A percentile compares a stretch with the other conserved stretches of the same genome.
Conservation (phyloP, 2,329 filamentous ascomycete genomes). For the Huntiella decipiens region DNA sequence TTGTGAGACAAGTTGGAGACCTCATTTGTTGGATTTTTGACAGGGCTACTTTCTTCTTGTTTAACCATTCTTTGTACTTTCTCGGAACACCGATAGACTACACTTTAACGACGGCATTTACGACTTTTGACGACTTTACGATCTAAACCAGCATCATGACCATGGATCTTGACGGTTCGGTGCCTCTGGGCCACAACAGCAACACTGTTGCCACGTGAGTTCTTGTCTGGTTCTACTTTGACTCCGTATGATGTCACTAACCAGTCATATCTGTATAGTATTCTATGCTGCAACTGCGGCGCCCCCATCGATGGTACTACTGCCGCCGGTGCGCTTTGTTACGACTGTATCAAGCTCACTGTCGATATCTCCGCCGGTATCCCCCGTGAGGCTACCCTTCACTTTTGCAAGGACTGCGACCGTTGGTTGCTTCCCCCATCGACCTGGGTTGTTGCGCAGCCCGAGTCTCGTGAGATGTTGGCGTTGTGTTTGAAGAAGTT, state of each 20-base stretch:
- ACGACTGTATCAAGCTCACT: constrained; percentile 87
- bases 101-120: background rate
- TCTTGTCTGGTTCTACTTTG: background rate
- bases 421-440: constrained; percentile 75
- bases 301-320: constrained; percentile 85
- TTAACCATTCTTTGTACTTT: background rate
- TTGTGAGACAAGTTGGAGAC: background rate
- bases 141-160: constrained; percentile 15
- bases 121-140: background rate
- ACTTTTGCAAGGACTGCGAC: constrained; percentile 89
- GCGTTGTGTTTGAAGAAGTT: constrained; percentile 82
- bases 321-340: constrained; percentile 72
- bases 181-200: constrained; percentile 19
- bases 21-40: background rate
- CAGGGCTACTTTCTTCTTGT: background rate
- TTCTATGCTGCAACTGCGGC: constrained; percentile 95
- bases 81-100: background rate
- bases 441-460: constrained; percentile 69
- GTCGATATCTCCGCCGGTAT: constrained; percentile 85
- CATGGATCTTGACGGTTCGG: constrained; percentile 27
- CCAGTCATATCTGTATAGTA: constrained; percentile 27
- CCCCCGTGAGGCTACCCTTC: constrained; percentile 72
- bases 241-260: background rate
- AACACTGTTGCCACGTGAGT: constrained; percentile 23
- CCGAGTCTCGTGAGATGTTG: constrained; percentile 80